Conservation (phyloP, 495 filamentous ascomycete species). For the Pyrenopolyporus hunteri region DNA sequence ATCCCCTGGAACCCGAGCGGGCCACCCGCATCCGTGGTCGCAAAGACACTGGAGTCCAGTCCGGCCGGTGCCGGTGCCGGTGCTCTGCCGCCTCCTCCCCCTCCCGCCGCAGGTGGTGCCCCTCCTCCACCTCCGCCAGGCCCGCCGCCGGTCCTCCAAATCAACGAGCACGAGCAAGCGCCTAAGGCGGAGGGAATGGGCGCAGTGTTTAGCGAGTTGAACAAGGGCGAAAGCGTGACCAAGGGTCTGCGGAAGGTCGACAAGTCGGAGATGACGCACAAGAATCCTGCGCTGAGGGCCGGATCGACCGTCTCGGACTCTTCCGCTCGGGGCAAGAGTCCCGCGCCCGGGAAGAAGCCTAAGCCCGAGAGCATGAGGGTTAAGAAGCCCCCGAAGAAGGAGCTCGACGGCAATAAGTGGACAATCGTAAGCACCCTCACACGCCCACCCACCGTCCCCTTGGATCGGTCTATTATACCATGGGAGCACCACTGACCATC, state of each 20-base stretch:
- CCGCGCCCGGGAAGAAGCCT: constrained; percentile 85
- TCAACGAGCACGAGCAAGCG: constrained; percentile 49
- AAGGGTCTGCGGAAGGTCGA: constrained; percentile 90
- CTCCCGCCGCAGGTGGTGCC: constrained; percentile 60
- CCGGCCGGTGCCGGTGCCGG: constrained; percentile 45
- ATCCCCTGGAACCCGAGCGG: constrained; percentile 90
- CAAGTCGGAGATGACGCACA: constrained; percentile 94
- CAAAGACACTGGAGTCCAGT: constrained; percentile 50
- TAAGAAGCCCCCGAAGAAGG: constrained; percentile 91
- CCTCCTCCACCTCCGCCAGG: constrained; percentile 79
- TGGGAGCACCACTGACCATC: constrained; percentile 6
- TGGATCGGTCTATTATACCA: background rate
- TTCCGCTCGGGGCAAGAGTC: constrained; percentile 72
- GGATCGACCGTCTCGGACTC: constrained; percentile 69
- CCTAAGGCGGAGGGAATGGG: constrained; percentile 57
- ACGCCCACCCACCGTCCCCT: constrained; percentile 3
- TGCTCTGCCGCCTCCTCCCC: constrained; percentile 56
- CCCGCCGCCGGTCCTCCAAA: constrained; percentile 58
- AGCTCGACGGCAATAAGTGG: constrained; percentile 96
- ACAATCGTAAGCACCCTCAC: constrained; percentile 62
- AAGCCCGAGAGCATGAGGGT: constrained; percentile 94
- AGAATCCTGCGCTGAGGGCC: constrained; percentile 89
- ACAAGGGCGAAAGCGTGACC: constrained; percentile 85
- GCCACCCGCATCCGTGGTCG: constrained; percentile 72
- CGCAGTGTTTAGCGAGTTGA: constrained; percentile 89